Percentiles rank a stretch among this genome's conserved stretches.
These are phyloP conservation scores for Calonectria leucothoes DNA, from an alignment of 2,329 filamentous ascomycete species.

Conservation along the genomic window DNA sequence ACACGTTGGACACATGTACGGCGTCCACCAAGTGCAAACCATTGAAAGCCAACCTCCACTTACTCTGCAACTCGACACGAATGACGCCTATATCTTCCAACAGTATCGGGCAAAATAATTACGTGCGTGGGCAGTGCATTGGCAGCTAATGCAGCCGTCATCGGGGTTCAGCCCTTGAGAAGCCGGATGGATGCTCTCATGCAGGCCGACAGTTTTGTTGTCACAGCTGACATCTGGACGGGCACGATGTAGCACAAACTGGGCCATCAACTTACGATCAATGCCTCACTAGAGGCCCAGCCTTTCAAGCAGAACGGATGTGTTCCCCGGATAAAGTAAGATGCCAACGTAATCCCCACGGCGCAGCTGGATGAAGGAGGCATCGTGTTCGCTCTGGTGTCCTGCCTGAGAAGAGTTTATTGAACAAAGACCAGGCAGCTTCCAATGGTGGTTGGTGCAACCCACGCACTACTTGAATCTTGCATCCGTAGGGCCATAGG, in stretches of 20 bases:
- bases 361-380: background rate
- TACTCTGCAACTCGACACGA: background rate
- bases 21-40: background rate
- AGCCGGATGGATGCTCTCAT: background rate
- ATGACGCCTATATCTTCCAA: background rate
- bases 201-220: background rate
- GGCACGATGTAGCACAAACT: background rate
- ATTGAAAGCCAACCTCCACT: conserved; percentile 7
- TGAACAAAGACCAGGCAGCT: background rate
- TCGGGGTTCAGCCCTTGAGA: background rate
- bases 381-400: conserved; percentile 17
- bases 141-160: background rate
- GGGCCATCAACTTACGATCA: background rate
- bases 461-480: background rate
- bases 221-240: background rate
- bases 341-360: conserved; percentile 4
- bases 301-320: background rate
- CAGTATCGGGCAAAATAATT: background rate
- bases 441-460: background rate
- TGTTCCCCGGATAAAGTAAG: background rate
- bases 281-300: background rate
- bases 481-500: background rate
- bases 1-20: background rate
- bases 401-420: conserved; percentile 11
- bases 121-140: conserved; percentile 5